Evolutionary conservation across 345 rosid species (phyloP), one percentile per base, ranked within the genome.

Genomic region (Nasturtium officinale): DNA sequence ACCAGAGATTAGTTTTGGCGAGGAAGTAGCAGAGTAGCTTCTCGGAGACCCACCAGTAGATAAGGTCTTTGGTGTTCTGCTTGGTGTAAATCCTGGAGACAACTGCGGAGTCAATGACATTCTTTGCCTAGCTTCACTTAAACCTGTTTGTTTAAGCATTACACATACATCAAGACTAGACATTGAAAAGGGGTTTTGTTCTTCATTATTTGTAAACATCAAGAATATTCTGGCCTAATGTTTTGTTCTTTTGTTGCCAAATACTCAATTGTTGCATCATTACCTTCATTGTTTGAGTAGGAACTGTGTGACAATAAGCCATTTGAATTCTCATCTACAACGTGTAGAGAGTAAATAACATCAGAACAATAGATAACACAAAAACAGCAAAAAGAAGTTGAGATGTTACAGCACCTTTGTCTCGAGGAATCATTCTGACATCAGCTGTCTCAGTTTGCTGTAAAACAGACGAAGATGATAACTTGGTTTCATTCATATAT

Each of bases 81-180:
- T 83, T 2, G 98, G 96, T 3, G 72, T 73, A 8, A 65, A 57
- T 8, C 54, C 28, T 2, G 72, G 69, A 29, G 91, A 78, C 61
- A 86, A 85, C 68, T 87, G 90, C 23, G 92, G 98, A 79, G 95
- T 88, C 52, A 89, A 71, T 61, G 89, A 86, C 73, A 72, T 82
- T 80, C 83, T 87, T 73, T 84, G 88, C 25, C 78, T 79, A 29
- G 81, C 74, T 70, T 82, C 73, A 64, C 77, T 63, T 64, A 85
- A 65, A 78, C 83, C 91, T 83, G 84, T 50, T 65, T 33, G 4
- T 21, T 5, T 2, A 54, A 55, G 2, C 40, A 25, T 18, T 28
- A 53, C 2, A 46, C 23, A 25, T n/a, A 60, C n/a, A 57, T 69
- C 33, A 20, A 2, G 15, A 17, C 25, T 23, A 23, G 25, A 23